Evolutionary conservation across 2,329 filamentous ascomycete species (phyloP).

Genomic region (Diaporthe nobilis): DNA sequence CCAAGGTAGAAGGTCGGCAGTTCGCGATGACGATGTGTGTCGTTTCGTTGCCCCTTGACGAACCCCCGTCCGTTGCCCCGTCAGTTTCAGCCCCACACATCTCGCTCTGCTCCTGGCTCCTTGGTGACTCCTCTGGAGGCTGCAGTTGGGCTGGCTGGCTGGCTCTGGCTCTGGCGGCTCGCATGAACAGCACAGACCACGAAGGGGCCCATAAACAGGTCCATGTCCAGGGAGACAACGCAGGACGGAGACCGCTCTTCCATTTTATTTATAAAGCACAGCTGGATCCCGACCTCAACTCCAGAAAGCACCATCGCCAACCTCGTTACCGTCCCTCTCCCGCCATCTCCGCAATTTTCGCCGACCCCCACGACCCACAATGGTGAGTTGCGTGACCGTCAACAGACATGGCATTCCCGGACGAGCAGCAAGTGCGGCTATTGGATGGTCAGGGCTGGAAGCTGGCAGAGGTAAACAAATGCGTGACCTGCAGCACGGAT

Average conservation of each 20-base stretch:
- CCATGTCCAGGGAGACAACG: conserved; percentile 24
- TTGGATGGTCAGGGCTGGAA: conserved; percentile 24
- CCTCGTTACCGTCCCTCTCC: conserved; percentile 35
- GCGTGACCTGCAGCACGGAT: conserved; percentile 9
- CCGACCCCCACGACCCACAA: conserved; percentile 19
- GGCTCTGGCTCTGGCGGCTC: conserved; percentile 11
- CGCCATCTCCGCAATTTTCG: neutral
- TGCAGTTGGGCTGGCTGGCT: neutral
- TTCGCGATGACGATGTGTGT: conserved; percentile 1
- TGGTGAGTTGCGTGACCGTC: conserved; percentile 36
- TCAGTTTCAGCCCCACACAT: conserved; percentile 33
- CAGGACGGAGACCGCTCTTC: conserved; percentile 42
- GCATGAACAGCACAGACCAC: conserved; percentile 42
- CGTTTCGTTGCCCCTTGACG: conserved; percentile 20
- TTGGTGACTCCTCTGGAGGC: conserved; percentile 8
- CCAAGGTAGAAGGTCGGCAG: neutral
- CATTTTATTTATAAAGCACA: conserved; percentile 42
- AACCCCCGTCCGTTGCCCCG: conserved; percentile 32
- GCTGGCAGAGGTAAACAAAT: conserved; percentile 22
- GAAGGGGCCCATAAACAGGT: conserved; percentile 43
- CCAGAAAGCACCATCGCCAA: conserved; percentile 48
- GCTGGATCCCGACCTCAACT: conserved; percentile 44
- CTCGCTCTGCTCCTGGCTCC: conserved; percentile 3
- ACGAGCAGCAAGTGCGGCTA: conserved; percentile 32
- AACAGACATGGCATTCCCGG: conserved; percentile 19